These are phyloP conservation scores for Yamagishiella unicocca DNA, from an alignment of 139 green algal genomes.

Conservation along the genomic window DNA sequence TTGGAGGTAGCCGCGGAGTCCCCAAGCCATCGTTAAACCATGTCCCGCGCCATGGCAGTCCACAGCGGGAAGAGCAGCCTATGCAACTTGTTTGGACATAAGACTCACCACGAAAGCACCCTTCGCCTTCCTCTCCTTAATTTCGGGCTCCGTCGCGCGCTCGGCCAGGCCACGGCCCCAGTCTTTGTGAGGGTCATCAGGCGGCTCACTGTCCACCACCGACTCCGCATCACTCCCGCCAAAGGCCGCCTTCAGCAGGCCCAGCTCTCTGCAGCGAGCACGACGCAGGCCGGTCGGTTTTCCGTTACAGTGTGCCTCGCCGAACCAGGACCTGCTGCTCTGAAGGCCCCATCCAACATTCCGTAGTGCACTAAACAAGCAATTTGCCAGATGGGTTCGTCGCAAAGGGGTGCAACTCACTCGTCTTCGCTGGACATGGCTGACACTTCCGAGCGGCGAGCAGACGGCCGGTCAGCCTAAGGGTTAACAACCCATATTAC, in stretches of 20 bases:
- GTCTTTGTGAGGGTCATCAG: slow-evolving; percentile 33
- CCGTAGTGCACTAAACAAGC: no score
- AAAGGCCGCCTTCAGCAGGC: slow-evolving; percentile 19
- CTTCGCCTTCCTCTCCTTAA: slow-evolving; percentile 46
- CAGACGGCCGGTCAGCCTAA: background rate
- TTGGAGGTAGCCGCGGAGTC: no score
- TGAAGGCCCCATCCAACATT: no score
- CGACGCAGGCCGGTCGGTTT: background rate
- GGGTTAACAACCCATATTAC: background rate
- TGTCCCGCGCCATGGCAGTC: no score
- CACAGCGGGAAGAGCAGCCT: no score
- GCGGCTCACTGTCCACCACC: slow-evolving; percentile 23
- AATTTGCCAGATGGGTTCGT: background rate
- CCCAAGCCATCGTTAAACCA: no score
- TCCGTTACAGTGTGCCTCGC: background rate
- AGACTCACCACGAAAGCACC: slow-evolving; percentile 54
- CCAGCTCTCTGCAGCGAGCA: slow-evolving; percentile 10
- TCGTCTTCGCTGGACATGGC: slow-evolving; percentile 29
- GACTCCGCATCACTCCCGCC: slow-evolving; percentile 22
- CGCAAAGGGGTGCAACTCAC: background rate
- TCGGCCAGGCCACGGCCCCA: slow-evolving; percentile 32
- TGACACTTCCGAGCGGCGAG: background rate
- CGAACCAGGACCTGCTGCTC: no score
- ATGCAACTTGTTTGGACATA: no score
- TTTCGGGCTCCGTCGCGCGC: slow-evolving; percentile 48